Evolutionary conservation across 2,329 filamentous ascomycete species (phyloP).

Genomic region (Fusarium brevicatenulatum): DNA sequence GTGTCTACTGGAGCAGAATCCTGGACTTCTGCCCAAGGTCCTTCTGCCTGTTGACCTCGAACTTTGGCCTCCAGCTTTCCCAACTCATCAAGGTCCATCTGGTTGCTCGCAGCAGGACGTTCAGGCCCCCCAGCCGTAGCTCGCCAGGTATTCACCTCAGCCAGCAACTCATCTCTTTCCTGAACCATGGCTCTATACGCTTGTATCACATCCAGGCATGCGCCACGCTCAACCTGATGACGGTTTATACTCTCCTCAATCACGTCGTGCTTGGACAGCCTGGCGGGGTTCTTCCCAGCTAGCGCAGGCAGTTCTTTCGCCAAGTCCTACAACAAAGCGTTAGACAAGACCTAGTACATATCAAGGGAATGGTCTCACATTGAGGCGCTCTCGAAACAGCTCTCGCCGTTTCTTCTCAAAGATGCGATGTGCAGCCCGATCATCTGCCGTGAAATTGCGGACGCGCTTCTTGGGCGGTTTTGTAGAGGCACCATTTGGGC

Average conservation of each 20-base stretch:
- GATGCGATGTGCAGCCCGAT: slow-evolving; percentile 53
- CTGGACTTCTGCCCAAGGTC: rapidly evolving
- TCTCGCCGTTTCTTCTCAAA: slow-evolving; percentile 55
- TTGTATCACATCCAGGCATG: slow-evolving; percentile 27
- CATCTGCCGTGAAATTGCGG: slow-evolving; percentile 53
- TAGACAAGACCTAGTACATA: neutral
- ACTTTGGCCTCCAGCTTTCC: neutral
- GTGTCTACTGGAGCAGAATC: neutral
- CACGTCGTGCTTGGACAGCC: slow-evolving; percentile 54
- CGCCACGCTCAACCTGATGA: slow-evolving; percentile 40
- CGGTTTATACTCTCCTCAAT: slow-evolving; percentile 50
- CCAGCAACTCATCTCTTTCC: slow-evolving; percentile 46
- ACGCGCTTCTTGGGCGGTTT: slow-evolving; percentile 47
- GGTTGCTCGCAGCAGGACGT: neutral
- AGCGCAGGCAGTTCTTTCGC: slow-evolving; percentile 50
- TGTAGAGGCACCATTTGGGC: neutral
- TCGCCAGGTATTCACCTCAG: slow-evolving; percentile 41
- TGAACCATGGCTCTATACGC: slow-evolving; percentile 31
- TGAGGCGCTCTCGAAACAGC: slow-evolving; percentile 53
- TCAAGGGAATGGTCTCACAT: slow-evolving; percentile 34
- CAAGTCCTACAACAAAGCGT: slow-evolving; percentile 45
- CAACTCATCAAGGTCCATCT: neutral
- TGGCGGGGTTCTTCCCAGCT: slow-evolving; percentile 47
- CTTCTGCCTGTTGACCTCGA: neutral
- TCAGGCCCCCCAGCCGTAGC: slow-evolving; percentile 15